Percentiles rank a stretch among this genome's conserved stretches.
phyloP scores from a whole-genome alignment of 1,284 basidiomycete genomes.

The Naganishia sp. region DNA sequence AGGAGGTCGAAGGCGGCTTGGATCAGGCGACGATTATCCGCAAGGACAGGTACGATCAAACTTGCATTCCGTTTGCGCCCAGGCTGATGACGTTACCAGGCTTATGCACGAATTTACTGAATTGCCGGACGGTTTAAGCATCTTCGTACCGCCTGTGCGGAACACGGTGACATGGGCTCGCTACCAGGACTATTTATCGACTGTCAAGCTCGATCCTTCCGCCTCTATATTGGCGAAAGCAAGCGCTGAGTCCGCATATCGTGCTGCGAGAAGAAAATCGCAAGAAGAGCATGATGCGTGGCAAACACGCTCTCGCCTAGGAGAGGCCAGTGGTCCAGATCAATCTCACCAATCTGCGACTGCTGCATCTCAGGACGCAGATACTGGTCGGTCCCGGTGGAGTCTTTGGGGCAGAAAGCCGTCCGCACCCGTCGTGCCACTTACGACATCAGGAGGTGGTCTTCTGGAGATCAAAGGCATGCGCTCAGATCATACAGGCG shows the following conservation, averaged over 20 bases:
- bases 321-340: conserved; percentile 44
- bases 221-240: conserved; percentile 46
- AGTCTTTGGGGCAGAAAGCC: conserved; percentile 48
- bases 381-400: conserved; percentile 40
- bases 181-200: conserved; percentile 43
- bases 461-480: conserved; percentile 48
- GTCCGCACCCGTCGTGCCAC: conserved; percentile 39
- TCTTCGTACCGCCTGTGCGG: conserved; percentile 45
- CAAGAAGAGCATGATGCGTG: conserved; percentile 39
- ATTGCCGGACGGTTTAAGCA: conserved; percentile 45
- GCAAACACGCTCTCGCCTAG: conserved; percentile 46
- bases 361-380: conserved; percentile 23
- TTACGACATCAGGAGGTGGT: conserved; percentile 51
- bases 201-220: conserved; percentile 44
- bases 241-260: conserved; percentile 33
- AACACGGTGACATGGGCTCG: conserved; percentile 45
- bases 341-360: neutral
- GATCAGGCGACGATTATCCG: conserved; percentile 3
- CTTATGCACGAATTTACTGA: conserved; percentile 25
- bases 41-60: neutral
- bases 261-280: conserved; percentile 33
- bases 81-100: conserved; percentile 32
- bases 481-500: conserved; percentile 22
- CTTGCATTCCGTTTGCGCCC: neutral
- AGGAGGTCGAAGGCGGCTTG: conserved; percentile 34